Evolutionary conservation across 2,329 filamentous ascomycete species (phyloP), one percentile per base, ranked within the genome.

Genomic region (Sporothrix inflata): DNA sequence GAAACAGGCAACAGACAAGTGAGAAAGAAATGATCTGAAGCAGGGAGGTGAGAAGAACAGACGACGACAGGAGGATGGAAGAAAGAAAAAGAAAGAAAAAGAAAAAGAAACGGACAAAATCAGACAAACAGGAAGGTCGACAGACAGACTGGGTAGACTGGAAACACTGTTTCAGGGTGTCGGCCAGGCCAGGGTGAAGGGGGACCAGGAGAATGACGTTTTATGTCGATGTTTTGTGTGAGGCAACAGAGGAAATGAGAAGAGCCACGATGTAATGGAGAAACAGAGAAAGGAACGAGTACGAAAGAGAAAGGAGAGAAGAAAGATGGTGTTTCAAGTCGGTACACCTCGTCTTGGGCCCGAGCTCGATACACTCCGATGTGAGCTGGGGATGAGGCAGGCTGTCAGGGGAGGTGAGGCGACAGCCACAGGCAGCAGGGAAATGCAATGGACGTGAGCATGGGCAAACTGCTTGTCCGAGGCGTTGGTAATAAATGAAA

Each of bases 221-320:
- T 70, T 49, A 63, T 63, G 69, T 63, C 27, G 30, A 70, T 30
- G 55, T 70, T 63, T 70, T 70, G 53, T n/a, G 51, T 61, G 55
- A 47, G 21, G 38, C 67, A 57, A 24, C 49, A 12, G 21, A 66
- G n/a, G 27, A 34, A 24, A 67, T 34, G 66, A 69, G 47, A 68
- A 67, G 42, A 42, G 19, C 19, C 5, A 45, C 14, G 40, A 66
- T 12, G 19, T 47, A n/a, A 49, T 49, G 16, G 5, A 38, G 27
- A 49, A 19, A 14, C 3, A 1, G 7, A n/a, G 57, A 14, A 63
- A 63, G 34, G 8, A 14, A 45, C 60, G 57, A 14, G 19, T 14
- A 40, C 1, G 9, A 21, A 19, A n/a, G 30, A 38, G 14, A 61
- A 34, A 16, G 11, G 24, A 63, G 34, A 69, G 27, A 38, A n/a